Evolutionary conservation across 805 yeast genomes (phyloP).

Genomic region (Alloascoidea africana): DNA sequence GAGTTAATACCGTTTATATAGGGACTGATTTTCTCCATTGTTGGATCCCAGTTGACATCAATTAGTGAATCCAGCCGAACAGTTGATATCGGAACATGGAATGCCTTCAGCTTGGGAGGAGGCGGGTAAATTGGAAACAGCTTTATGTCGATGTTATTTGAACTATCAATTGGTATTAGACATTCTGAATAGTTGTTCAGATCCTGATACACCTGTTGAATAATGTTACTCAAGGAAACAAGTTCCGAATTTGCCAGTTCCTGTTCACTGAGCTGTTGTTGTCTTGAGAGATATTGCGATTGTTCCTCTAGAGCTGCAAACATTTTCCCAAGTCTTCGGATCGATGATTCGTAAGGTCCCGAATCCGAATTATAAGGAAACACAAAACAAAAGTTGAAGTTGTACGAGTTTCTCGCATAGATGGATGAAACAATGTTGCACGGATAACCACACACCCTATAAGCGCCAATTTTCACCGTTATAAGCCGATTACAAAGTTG

Average conservation of each 20-base stretch:
- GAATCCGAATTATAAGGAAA: slow-evolving; percentile 73
- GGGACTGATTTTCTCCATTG: slow-evolving; percentile 79
- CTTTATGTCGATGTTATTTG: slow-evolving; percentile 85
- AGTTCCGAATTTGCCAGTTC: slow-evolving; percentile 9
- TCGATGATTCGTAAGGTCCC: slow-evolving; percentile 75
- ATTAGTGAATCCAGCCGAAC: slow-evolving; percentile 58
- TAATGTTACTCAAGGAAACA: slow-evolving; percentile 52
- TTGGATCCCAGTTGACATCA: slow-evolving; percentile 95
- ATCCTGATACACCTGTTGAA: slow-evolving; percentile 89
- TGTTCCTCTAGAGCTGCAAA: slow-evolving; percentile 87
- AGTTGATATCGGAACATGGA: slow-evolving; percentile 85
- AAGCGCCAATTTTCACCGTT: slow-evolving; percentile 54
- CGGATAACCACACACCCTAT: slow-evolving; percentile 75
- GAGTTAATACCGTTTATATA: slow-evolving; percentile 83
- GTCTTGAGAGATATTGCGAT: slow-evolving; percentile 49
- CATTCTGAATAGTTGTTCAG: slow-evolving; percentile 93
- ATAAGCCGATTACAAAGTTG: slow-evolving; percentile 74
- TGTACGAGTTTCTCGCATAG: slow-evolving; percentile 85
- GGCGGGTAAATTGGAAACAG: slow-evolving; percentile 81
- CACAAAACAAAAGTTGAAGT: slow-evolving; percentile 86
- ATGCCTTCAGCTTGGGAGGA: slow-evolving; percentile 60
- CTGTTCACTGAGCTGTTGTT: slow-evolving; percentile 8
- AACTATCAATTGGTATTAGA: slow-evolving; percentile 79
- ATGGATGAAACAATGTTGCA: slow-evolving; percentile 60
- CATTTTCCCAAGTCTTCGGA: slow-evolving; percentile 75